Evolutionary conservation across 305 asterid genomes (phyloP).

Genomic region (Fraxinus floribunda): DNA sequence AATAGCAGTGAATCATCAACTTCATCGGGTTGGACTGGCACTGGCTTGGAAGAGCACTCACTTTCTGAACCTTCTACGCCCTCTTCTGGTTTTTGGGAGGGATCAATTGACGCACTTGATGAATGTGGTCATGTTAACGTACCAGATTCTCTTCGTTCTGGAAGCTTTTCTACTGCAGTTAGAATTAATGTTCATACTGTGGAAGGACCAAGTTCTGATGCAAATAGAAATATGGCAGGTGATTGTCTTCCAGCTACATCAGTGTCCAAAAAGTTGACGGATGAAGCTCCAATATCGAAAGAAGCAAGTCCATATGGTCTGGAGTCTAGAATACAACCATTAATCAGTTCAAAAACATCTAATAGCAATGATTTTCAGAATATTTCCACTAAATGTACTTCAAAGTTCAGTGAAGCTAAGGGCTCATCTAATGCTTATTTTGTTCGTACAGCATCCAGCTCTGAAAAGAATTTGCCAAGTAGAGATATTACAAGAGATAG

Average conservation of each 20-base stretch:
- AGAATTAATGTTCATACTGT: slow-evolving; percentile 20
- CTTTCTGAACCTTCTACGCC: slow-evolving; percentile 52
- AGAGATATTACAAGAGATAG: slow-evolving; percentile 27
- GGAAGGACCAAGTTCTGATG: slow-evolving; percentile 26
- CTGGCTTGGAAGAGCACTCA: slow-evolving; percentile 41
- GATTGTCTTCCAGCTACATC: slow-evolving; percentile 25
- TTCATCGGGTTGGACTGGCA: slow-evolving; percentile 36
- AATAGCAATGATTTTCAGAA: slow-evolving; percentile 21
- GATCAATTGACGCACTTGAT: slow-evolving; percentile 38
- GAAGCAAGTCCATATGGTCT: slow-evolving; percentile 31
- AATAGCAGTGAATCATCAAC: slow-evolving; percentile 32
- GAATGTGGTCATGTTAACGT: slow-evolving; percentile 30
- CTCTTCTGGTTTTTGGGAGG: slow-evolving; percentile 69
- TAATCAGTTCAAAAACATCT: slow-evolving; percentile 24
- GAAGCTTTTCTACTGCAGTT: slow-evolving; percentile 26
- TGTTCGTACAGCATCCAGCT: slow-evolving; percentile 1
- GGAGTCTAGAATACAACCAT: slow-evolving; percentile 30
- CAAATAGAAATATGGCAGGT: slow-evolving; percentile 25
- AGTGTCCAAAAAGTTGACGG: slow-evolving; percentile 32
- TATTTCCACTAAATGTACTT: slow-evolving; percentile 19
- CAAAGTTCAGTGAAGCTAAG: slow-evolving; percentile 25
- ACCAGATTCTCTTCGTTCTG: slow-evolving; percentile 28
- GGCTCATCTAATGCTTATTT: slow-evolving; percentile 24
- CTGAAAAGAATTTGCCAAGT: slow-evolving; percentile 18
- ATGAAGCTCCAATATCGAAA: slow-evolving; percentile 20